Evolutionary conservation across 208 protist genomes (phyloP), one percentile per base, ranked within the genome.

Genomic region (Vickermania ingenoplastis): DNA sequence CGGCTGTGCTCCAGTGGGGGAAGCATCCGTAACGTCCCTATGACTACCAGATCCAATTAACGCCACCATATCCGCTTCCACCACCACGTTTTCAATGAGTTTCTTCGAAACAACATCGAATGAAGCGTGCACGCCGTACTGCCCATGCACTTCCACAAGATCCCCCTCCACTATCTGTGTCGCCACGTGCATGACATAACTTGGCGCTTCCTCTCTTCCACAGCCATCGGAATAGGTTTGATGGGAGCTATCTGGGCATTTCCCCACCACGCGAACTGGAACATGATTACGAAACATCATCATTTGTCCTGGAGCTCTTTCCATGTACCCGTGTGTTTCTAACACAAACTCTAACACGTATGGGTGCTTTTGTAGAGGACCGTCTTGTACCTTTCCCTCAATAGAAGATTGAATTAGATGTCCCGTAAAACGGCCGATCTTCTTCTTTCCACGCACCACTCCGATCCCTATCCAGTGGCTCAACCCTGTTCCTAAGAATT

Each of bases 51-150:
- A n/a, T n/a, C n/a, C n/a, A n/a, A n/a, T n/a, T n/a, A n/a, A n/a
- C n/a, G 76, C 79, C 23, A 92, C 57, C 17, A 61, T 57, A n/a
- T 75, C 74, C 11, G 81, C 85, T 28, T 92, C 79, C 49, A 92
- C 51, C n/a, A 89, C 73, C 17, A 67, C 57, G 56, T 89, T 86
- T 61, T 92, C 85, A 3, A 82, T 61, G 2, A 61, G 57, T 55
- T 70, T 69, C 66, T 87, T 92, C 22, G 85, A 85, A 11, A 89
- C 59, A 62, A 86, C 61, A 69, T 92, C 85, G 69, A 75, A 86
- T 54, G 67, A 85, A 23, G 56, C 67, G 67, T 92, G 85, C 23
- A 83, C 53, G 1, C 61, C 73, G 67, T 92, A 92, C 57, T 77
- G 73, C 22, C 85, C 85, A 26, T 73, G 63, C 24, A 92, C 70